These are phyloP conservation scores for Rhodotorula sp. DNA, from an alignment of 1,284 basidiomycete genomes.

Conservation along the genomic window DNA sequence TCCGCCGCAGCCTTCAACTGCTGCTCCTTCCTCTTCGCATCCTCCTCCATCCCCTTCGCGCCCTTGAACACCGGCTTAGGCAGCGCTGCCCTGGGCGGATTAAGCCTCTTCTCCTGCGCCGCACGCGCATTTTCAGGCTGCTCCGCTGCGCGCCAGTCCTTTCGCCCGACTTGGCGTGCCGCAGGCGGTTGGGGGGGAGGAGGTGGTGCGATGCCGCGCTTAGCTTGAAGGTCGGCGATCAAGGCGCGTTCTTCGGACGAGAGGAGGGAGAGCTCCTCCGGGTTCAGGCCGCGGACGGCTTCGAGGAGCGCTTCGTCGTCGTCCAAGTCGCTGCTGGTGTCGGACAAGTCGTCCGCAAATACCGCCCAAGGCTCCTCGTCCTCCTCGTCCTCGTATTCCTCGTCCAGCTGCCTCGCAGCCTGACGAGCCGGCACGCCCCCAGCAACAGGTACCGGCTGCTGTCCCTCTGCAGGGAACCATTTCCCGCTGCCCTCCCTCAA, in stretches of 20 bases:
- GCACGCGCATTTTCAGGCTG: not conserved
- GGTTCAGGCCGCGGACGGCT: conserved; percentile 6
- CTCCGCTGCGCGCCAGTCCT: not conserved
- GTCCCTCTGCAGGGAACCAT: not conserved
- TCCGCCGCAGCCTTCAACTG: not conserved
- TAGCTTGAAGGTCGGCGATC: conserved; percentile 7
- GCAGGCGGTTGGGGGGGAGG: not conserved
- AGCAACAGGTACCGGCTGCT: not conserved
- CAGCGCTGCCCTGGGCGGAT: not conserved
- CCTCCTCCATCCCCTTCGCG: not conserved
- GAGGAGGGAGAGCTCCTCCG: conserved; percentile 11
- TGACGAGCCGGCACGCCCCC: not conserved
- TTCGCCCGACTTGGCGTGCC: not conserved
- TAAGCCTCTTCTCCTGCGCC: not conserved
- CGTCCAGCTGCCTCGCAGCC: not conserved
- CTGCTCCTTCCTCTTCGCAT: not conserved
- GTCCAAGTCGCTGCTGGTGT: not conserved
- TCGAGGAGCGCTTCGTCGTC: conserved; percentile 19
- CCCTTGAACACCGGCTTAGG: conserved; percentile 7
- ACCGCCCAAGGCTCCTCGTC: conserved; percentile 28
- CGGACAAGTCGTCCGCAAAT: conserved; percentile 33
- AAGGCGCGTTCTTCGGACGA: conserved; percentile 6
- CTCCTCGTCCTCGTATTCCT: not conserved
- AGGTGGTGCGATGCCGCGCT: not conserved
- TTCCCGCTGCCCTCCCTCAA: not conserved